phyloP scores from a whole-genome alignment of 768 basidiomycete genomes.

The Lentinula guzmanii region DNA sequence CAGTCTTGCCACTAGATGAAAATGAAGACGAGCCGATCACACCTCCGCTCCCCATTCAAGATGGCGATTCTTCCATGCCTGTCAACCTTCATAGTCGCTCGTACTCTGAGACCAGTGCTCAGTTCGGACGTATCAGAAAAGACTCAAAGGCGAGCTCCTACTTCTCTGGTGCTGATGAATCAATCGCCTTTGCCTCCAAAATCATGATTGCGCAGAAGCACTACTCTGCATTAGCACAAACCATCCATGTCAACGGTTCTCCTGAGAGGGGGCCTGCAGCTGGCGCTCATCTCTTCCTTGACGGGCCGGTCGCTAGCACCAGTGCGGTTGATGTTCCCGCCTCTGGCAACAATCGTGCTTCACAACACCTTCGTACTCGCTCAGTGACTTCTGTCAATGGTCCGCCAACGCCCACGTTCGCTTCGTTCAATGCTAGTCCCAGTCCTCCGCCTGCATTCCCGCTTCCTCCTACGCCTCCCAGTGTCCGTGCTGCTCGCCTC shows the following conservation, averaged over 20 bases:
- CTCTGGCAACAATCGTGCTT: conserved; percentile 22
- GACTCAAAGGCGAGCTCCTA: conserved; percentile 55
- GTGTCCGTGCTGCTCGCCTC: conserved; percentile 50
- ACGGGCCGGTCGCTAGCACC: conserved; percentile 28
- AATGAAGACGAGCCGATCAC: conserved; percentile 37
- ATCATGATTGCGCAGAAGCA: conserved; percentile 74
- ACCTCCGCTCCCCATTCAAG: conserved; percentile 59
- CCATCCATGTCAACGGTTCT: conserved; percentile 48
- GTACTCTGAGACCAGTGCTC: conserved; percentile 48
- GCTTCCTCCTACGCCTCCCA: conserved; percentile 72
- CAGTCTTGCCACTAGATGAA: conserved; percentile 58
- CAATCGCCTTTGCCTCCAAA: conserved; percentile 41
- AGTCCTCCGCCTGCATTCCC: conserved; percentile 62
- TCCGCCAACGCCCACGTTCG: conserved; percentile 30
- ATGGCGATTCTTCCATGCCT: conserved; percentile 39
- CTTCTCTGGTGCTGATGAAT: conserved; percentile 45
- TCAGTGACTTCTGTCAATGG: conserved; percentile 48
- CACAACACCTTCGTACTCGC: conserved; percentile 54
- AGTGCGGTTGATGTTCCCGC: conserved; percentile 25
- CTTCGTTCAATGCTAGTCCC: conserved; percentile 30
- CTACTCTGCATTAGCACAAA: conserved; percentile 66
- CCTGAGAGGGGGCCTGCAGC: conserved; percentile 31
- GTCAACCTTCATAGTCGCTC: conserved; percentile 44
- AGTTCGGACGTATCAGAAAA: conserved; percentile 46
- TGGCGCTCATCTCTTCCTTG: conserved; percentile 25